These are phyloP conservation scores for Niveomyces coronatus DNA, from an alignment of 2,329 filamentous ascomycete genomes.

Conservation along the genomic window DNA sequence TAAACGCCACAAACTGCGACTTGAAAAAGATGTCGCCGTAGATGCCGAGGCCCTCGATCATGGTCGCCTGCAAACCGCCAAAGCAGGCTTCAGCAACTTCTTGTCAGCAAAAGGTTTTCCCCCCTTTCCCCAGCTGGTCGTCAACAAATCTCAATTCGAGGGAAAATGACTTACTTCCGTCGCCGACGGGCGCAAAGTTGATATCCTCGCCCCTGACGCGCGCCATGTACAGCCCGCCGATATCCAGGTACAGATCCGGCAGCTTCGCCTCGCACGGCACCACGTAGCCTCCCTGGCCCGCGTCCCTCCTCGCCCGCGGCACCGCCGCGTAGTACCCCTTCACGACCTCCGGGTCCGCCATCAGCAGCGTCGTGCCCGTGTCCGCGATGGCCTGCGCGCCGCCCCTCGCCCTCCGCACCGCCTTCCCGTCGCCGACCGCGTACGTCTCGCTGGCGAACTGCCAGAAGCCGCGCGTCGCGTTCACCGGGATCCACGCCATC, in stretches of 20 bases:
- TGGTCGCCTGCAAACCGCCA: constrained; percentile 54
- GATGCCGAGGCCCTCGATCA: constrained; percentile 43
- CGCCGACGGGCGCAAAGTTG: constrained; percentile 40
- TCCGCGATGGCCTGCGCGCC: constrained; percentile 41
- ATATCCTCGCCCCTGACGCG: constrained; percentile 42
- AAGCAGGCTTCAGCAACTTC: constrained; percentile 41
- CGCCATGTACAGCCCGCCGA: constrained; percentile 48
- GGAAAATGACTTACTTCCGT: constrained; percentile 34
- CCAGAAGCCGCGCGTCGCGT: constrained; percentile 59
- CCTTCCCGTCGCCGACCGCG: constrained; percentile 34
- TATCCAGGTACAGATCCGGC: constrained; percentile 42
- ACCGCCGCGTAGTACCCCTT: constrained; percentile 38
- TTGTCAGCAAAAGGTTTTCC: neutral
- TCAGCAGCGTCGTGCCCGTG: constrained; percentile 53
- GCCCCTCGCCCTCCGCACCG: constrained; percentile 22
- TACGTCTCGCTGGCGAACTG: constrained; percentile 40
- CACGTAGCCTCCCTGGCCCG: constrained; percentile 32
- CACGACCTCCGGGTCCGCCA: constrained; percentile 44
- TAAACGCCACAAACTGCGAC: constrained; percentile 48
- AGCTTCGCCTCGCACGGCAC: constrained; percentile 35
- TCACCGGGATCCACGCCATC: constrained; percentile 50
- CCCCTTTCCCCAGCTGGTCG: constrained; percentile 5
- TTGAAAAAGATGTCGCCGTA: constrained; percentile 54
- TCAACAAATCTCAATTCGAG: neutral
- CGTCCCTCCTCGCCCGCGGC: constrained; percentile 30